Percentiles rank a stretch among this genome's conserved stretches.
phyloP scores from a whole-genome alignment of 306 rosid genomes.

The Arachis stenosperma region DNA sequence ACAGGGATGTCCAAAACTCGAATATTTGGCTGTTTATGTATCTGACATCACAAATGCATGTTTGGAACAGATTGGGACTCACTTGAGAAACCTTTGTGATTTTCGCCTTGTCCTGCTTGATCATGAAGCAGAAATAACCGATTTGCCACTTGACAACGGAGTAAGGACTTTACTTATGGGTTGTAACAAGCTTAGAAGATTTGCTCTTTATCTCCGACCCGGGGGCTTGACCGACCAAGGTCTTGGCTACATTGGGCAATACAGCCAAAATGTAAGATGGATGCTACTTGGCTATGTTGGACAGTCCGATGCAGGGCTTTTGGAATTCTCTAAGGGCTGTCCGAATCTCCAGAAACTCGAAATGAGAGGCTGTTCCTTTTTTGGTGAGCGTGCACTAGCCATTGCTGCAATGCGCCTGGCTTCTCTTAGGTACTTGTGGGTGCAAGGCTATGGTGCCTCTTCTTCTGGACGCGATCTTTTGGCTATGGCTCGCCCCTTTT shows the following conservation, averaged over 20 bases:
- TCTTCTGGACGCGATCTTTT: conserved; percentile 65
- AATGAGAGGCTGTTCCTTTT: conserved; percentile 84
- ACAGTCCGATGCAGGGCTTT: conserved; percentile 74
- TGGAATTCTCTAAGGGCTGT: conserved; percentile 78
- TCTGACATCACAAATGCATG: conserved; percentile 79
- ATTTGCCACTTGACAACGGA: conserved; percentile 91
- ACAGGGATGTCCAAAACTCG: conserved; percentile 81
- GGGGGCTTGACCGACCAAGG: conserved; percentile 86
- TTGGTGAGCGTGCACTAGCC: conserved; percentile 81
- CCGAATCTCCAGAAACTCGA: conserved; percentile 91
- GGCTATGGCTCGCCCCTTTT: conserved; percentile 83
- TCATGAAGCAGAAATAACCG: conserved; percentile 60
- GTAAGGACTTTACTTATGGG: conserved; percentile 79
- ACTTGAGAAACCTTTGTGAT: conserved; percentile 73
- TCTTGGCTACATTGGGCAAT: conserved; percentile 72
- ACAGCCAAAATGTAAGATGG: conserved; percentile 89
- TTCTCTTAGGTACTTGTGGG: conserved; percentile 92
- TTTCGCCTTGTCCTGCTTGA: conserved; percentile 91
- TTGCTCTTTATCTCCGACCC: conserved; percentile 80
- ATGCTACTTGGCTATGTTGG: conserved; percentile 93
- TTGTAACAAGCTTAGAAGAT: conserved; percentile 78
- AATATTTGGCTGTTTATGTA: conserved; percentile 88
- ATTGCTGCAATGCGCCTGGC: conserved; percentile 65
- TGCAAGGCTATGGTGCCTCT: conserved; percentile 82
- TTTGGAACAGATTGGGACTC: conserved; percentile 71